These are phyloP conservation scores for Pseudonectria foliicola DNA, from an alignment of 2,329 filamentous ascomycete genomes.

Conservation along the genomic window DNA sequence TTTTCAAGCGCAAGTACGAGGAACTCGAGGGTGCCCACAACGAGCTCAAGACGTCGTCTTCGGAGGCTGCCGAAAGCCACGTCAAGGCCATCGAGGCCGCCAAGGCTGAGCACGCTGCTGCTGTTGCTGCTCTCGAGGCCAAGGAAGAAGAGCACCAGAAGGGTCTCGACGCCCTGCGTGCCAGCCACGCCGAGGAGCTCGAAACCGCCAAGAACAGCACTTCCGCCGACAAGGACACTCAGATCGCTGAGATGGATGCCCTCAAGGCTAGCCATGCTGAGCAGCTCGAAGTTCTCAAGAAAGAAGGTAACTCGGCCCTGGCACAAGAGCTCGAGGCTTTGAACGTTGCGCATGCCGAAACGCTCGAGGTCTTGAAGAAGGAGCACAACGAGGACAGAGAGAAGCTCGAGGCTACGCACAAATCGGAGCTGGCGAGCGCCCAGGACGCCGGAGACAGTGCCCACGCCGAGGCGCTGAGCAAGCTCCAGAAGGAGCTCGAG, in stretches of 20 bases:
- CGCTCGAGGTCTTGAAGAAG: conserved; percentile 36
- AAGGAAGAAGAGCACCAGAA: conserved; percentile 48
- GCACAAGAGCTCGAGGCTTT: conserved; percentile 35
- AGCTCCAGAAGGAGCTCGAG: conserved; percentile 34
- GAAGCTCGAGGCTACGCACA: conserved; percentile 22
- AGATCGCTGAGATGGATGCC: conserved; percentile 44
- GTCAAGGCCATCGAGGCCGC: conserved; percentile 35
- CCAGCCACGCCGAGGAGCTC: conserved; percentile 52
- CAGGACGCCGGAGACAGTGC: conserved; percentile 26
- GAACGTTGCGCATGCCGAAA: conserved; percentile 36
- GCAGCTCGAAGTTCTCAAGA: conserved; percentile 38
- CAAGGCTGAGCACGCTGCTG: conserved; percentile 36
- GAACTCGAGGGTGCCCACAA: conserved; percentile 52
- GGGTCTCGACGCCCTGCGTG: conserved; percentile 47
- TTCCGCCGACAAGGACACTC: conserved; percentile 41
- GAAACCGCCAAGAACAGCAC: conserved; percentile 48
- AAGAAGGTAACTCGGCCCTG: conserved; percentile 33
- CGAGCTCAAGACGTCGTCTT: conserved; percentile 35
- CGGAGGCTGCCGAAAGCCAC: conserved; percentile 32
- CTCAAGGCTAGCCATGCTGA: conserved; percentile 49
- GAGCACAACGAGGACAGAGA: conserved; percentile 34
- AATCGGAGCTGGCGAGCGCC: conserved; percentile 23
- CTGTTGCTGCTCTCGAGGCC: conserved; percentile 39
- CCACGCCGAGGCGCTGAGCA: conserved; percentile 31
- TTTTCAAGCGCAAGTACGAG: conserved; percentile 57